These are phyloP conservation scores for Diaporthe nobilis DNA, from an alignment of 2,329 filamentous ascomycete genomes.

Conservation along the genomic window DNA sequence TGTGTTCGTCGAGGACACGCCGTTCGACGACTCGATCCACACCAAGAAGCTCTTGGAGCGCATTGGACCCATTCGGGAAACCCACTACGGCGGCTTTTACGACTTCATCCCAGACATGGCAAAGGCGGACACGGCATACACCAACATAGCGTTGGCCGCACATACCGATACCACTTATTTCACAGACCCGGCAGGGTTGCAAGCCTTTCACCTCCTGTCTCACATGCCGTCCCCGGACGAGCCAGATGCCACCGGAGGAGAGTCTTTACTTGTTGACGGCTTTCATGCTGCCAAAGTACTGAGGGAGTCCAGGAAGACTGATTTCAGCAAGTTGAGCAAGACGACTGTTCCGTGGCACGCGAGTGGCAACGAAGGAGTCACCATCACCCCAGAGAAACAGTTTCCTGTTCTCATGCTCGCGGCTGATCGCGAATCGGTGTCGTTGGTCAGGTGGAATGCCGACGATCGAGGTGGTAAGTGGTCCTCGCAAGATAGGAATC, in stretches of 20 bases:
- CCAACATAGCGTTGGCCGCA: slow-evolving; percentile 82
- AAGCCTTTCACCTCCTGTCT: slow-evolving; percentile 92
- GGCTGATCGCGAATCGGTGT: slow-evolving; percentile 41
- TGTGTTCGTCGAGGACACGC: slow-evolving; percentile 80
- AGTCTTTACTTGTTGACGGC: slow-evolving; percentile 87
- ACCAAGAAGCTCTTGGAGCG: slow-evolving; percentile 83
- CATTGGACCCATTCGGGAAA: slow-evolving; percentile 89
- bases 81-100: slow-evolving; percentile 86
- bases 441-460: slow-evolving; percentile 87
- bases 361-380: slow-evolving; percentile 89
- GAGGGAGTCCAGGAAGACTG: slow-evolving; percentile 63
- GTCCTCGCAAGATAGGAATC: not conserved
- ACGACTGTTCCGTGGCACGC: slow-evolving; percentile 82
- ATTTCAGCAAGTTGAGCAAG: slow-evolving; percentile 70
- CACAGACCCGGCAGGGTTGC: slow-evolving; percentile 89
- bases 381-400: slow-evolving; percentile 78
- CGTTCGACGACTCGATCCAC: slow-evolving; percentile 73
- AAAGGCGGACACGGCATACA: slow-evolving; percentile 93
- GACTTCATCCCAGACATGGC: slow-evolving; percentile 93
- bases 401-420: slow-evolving; percentile 81
- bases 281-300: slow-evolving; percentile 80
- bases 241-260: slow-evolving; percentile 72
- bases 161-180: slow-evolving; percentile 99
- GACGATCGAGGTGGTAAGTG: slow-evolving; percentile 77
- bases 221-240: slow-evolving; percentile 71